A percentile compares a stretch with the other conserved stretches of the same genome.
phyloP scores from a whole-genome alignment of 768 basidiomycete genomes.

The Leucocoprinus leucothites region DNA sequence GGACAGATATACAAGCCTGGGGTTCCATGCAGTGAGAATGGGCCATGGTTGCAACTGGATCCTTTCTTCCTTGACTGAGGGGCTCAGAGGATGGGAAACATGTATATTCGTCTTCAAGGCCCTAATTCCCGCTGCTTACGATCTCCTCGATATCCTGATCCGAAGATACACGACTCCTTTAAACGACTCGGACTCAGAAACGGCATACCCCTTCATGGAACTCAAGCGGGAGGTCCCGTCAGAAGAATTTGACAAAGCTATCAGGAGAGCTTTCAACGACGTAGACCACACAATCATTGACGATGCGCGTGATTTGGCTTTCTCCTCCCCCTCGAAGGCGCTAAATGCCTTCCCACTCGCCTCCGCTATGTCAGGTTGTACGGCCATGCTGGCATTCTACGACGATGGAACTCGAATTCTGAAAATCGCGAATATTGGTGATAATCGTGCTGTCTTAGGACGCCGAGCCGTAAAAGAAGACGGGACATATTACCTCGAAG shows the following conservation, averaged over 20 bases:
- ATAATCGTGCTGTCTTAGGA: conserved; percentile 41
- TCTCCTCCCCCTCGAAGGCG: conserved; percentile 19
- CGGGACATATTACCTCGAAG: conserved; percentile 22
- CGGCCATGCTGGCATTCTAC: conserved; percentile 32
- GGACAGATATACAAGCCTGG: conserved; percentile 1
- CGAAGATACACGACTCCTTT: background rate
- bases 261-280: conserved; percentile 4
- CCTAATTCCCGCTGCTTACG: background rate
- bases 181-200: background rate
- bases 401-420: conserved; percentile 32
- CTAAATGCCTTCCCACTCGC: conserved; percentile 23
- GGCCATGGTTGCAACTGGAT: background rate
- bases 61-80: background rate
- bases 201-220: background rate
- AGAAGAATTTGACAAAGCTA: background rate
- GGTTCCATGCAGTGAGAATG: background rate
- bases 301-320: conserved; percentile 19
- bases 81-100: conserved; percentile 3
- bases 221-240: conserved; percentile 2
- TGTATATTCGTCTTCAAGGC: conserved; percentile 4
- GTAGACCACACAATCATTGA: conserved; percentile 33
- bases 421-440: conserved; percentile 35
- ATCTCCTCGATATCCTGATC: background rate
- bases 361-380: conserved; percentile 25
- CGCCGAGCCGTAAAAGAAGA: conserved; percentile 21